A percentile compares a stretch with the other conserved stretches of the same genome.
phyloP scores from a whole-genome alignment of 352 stramenopile genomes.

The Peronospora tabacina region DNA sequence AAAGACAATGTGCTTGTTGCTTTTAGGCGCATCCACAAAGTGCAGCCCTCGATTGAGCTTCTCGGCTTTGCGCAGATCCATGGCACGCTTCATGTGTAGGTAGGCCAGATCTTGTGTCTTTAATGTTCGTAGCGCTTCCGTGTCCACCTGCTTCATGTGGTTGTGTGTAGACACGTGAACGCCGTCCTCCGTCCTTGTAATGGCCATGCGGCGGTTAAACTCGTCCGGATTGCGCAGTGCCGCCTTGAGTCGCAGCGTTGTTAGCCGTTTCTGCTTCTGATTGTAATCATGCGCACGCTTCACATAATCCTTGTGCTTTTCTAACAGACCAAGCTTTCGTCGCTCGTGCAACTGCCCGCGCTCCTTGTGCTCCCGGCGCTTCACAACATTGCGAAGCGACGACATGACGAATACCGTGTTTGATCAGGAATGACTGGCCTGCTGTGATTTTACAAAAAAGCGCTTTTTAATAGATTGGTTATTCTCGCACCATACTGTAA shows the following conservation, averaged over 20 bases:
- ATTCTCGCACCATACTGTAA: too few relatives aligned
- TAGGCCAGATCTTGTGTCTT: conserved; percentile 97
- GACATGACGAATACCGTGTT: conserved; percentile 19
- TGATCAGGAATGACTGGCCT: conserved; percentile 11
- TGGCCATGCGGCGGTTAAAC: conserved; percentile 98
- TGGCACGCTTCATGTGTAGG: conserved; percentile 81
- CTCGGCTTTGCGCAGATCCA: conserved; percentile 74
- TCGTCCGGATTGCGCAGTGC: conserved; percentile 97
- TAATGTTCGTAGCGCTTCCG: conserved; percentile 83
- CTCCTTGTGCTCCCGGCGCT: conserved; percentile 97
- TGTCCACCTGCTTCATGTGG: conserved; percentile 48
- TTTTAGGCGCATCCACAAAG: conserved; percentile 67
- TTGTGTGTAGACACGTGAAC: conserved; percentile 77
- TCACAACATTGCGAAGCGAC: conserved; percentile 97
- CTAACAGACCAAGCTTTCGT: conserved; percentile 91
- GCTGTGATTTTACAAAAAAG: neutral
- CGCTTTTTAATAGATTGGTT: conserved; percentile 1
- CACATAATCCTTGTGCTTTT: conserved; percentile 99
- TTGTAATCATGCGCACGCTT: conserved; percentile 94
- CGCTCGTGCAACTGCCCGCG: conserved; percentile 89
- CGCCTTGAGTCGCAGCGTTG: conserved; percentile 87
- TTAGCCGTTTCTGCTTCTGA: conserved; percentile 88
- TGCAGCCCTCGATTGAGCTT: conserved; percentile 68
- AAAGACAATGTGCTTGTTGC: conserved; percentile 93
- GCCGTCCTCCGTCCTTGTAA: conserved; percentile 61